Evolutionary conservation across 2,329 filamentous ascomycete genomes (phyloP).

Genomic region (Amylocarpus encephaloides): DNA sequence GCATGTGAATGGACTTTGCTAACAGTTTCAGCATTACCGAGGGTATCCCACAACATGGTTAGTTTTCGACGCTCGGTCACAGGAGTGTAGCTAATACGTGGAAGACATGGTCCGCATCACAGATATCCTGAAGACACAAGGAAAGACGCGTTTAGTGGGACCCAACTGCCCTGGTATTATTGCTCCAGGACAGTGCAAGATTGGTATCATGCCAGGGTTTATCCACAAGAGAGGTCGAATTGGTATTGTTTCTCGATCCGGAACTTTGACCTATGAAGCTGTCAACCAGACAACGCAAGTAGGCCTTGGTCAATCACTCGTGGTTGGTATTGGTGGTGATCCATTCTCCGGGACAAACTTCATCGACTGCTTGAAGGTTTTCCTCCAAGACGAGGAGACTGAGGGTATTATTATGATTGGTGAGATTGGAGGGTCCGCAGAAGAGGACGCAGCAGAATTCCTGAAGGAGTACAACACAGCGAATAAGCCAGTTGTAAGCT

Average conservation of each 20-base stretch:
- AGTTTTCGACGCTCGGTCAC: conserved; percentile 30
- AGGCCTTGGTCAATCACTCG: conserved; percentile 93
- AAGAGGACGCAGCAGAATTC: conserved; percentile 98
- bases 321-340: conserved; percentile 96
- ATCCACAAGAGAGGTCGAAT: conserved; percentile 99
- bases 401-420: conserved; percentile 99
- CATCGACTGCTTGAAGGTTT: conserved; percentile 97
- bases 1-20: conserved; percentile 17
- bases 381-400: conserved; percentile 91
- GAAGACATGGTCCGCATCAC: conserved; percentile 98
- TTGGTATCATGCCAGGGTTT: conserved; percentile 99
- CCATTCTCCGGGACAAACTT: conserved; percentile 99
- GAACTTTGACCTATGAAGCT: conserved; percentile 97
- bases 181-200: conserved; percentile 94
- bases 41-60: conserved; percentile 95
- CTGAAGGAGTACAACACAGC: conserved; percentile 84
- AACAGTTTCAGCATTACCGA: conserved; percentile 65
- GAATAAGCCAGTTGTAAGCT: conserved; percentile 94
- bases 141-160: conserved; percentile 92
- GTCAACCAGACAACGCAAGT: conserved; percentile 99
- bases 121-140: conserved; percentile 93
- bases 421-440: conserved; percentile 94
- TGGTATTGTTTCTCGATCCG: conserved; percentile 96
- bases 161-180: conserved; percentile 99
- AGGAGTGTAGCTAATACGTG: conserved; percentile 13